These are phyloP conservation scores for Microcyclospora tardicrescens DNA, from an alignment of 2,329 filamentous ascomycete species.

Conservation along the genomic window DNA sequence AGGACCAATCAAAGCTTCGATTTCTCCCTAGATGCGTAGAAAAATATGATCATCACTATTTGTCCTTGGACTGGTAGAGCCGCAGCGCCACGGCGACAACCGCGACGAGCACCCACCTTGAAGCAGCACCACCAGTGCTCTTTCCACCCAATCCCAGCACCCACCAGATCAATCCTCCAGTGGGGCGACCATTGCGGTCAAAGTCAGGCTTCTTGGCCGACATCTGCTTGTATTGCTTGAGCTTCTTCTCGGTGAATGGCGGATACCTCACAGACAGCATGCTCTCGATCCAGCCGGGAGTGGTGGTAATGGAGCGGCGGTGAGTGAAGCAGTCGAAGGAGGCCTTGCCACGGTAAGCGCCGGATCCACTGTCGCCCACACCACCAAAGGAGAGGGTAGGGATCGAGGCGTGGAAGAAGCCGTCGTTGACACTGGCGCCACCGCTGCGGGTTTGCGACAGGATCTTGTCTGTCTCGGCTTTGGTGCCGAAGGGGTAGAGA, in stretches of 20 bases:
- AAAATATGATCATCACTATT: neutral
- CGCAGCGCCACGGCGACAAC: conserved; percentile 9
- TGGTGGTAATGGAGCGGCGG: conserved; percentile 45
- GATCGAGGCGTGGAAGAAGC: conserved; percentile 58
- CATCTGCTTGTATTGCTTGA: conserved; percentile 38
- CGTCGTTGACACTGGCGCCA: conserved; percentile 40
- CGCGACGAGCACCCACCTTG: conserved; percentile 19
- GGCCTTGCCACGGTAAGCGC: conserved; percentile 65
- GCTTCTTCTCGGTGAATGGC: conserved; percentile 43
- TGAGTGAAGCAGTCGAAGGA: conserved; percentile 58
- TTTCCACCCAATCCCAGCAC: conserved; percentile 19
- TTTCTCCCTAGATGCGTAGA: conserved; percentile 1
- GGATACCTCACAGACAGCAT: conserved; percentile 56
- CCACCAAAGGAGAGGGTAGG: conserved; percentile 68
- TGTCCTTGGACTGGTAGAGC: conserved; percentile 6
- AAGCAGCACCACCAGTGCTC: conserved; percentile 12
- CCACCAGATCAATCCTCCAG: conserved; percentile 19
- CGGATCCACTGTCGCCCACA: conserved; percentile 61
- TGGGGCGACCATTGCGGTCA: conserved; percentile 40
- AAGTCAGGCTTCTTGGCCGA: conserved; percentile 45
- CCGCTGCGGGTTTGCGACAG: conserved; percentile 38
- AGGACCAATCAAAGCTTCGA: conserved; percentile 3
- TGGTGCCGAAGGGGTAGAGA: conserved; percentile 73
- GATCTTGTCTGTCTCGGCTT: conserved; percentile 58
- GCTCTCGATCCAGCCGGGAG: conserved; percentile 54